These are phyloP conservation scores for Brassica incana DNA, from an alignment of 345 rosid genomes.

Conservation along the genomic window DNA sequence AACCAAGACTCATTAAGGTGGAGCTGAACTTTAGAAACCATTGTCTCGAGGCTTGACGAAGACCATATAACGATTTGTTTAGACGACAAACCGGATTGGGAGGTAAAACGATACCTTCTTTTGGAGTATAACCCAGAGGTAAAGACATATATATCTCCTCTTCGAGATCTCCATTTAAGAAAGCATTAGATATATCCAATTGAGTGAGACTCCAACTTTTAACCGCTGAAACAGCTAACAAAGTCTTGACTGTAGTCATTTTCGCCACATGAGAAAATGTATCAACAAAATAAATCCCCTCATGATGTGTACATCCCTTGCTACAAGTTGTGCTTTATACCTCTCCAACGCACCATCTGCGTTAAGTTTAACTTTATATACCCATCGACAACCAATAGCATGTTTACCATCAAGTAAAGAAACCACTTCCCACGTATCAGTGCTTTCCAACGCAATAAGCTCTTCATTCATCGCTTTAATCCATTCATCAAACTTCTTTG, in stretches of 20 bases:
- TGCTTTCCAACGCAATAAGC: too few species aligned
- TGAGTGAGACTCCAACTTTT: neutral
- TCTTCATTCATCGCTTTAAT: too few species aligned
- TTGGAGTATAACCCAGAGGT: neutral
- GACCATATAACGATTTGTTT: neutral
- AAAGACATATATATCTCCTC: neutral
- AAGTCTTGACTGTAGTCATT: neutral
- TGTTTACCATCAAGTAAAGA: too few species aligned
- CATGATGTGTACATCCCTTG: neutral
- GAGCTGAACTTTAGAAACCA: neutral
- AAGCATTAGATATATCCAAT: neutral
- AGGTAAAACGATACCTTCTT: neutral
- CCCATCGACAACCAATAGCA: neutral
- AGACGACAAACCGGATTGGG: neutral
- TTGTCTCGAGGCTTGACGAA: neutral
- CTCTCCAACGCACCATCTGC: neutral
- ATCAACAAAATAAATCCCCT: neutral
- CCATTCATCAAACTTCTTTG: too few species aligned
- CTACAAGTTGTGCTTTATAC: neutral
- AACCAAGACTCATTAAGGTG: neutral
- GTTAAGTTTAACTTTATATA: too few species aligned
- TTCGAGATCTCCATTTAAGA: neutral
- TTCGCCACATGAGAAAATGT: neutral
- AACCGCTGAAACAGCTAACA: neutral
- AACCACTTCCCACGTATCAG: too few species aligned